phyloP scores from a whole-genome alignment of 306 rosid species.

The Rosa chinensis region DNA sequence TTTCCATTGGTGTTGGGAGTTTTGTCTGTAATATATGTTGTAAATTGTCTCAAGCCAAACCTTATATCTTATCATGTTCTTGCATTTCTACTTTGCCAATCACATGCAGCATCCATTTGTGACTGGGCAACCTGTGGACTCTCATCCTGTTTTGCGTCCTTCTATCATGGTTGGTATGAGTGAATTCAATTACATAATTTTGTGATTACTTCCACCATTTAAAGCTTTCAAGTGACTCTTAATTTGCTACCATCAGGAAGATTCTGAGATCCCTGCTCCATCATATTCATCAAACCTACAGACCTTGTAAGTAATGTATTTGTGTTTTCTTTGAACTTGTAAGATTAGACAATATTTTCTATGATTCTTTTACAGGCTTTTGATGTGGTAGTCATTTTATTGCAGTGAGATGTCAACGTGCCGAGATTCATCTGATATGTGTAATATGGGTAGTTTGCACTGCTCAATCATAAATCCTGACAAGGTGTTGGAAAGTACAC shows the following conservation, averaged over 20 bases:
- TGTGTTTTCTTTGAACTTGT: slow-evolving; percentile 12
- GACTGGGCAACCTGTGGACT: slow-evolving; percentile 53
- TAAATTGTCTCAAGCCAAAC: slow-evolving; percentile 17
- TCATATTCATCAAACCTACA: slow-evolving; percentile 40
- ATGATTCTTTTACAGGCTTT: slow-evolving; percentile 8
- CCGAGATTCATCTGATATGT: slow-evolving; percentile 42
- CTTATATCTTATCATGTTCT: slow-evolving; percentile 20
- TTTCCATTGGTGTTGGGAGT: slow-evolving; percentile 7
- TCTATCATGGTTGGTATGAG: slow-evolving; percentile 57
- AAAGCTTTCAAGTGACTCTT: slow-evolving; percentile 12
- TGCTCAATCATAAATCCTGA: slow-evolving; percentile 46
- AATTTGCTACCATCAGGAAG: slow-evolving; percentile 50
- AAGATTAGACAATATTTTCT: slow-evolving; percentile 27
- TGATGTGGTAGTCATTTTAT: slow-evolving; percentile 29
- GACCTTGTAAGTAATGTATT: slow-evolving; percentile 45
- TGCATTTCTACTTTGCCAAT: slow-evolving; percentile 30
- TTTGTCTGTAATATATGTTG: slow-evolving; percentile 15
- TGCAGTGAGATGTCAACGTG: slow-evolving; percentile 43
- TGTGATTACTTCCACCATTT: slow-evolving; percentile 18
- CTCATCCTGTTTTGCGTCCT: slow-evolving; percentile 33
- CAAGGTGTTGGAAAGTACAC: slow-evolving; percentile 40
- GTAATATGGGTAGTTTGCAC: slow-evolving; percentile 55
- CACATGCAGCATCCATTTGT: slow-evolving; percentile 90
- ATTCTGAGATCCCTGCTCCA: slow-evolving; percentile 41
- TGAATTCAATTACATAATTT: slow-evolving; percentile 21